Conservation (phyloP, 2,329 filamentous ascomycete genomes). For the Colletotrichum gigasporum region DNA sequence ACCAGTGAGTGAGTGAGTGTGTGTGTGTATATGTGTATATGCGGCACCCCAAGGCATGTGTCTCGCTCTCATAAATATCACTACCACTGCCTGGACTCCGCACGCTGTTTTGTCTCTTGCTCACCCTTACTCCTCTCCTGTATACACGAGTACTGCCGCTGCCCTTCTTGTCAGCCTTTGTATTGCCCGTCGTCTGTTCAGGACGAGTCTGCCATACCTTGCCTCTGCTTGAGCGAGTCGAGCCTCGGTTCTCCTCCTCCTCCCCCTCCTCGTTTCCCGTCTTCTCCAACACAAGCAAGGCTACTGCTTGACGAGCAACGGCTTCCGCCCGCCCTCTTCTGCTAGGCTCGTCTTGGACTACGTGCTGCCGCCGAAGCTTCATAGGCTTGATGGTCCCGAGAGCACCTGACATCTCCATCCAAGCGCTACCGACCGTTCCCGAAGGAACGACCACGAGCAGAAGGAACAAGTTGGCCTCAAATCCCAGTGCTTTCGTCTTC, state of each 20-base stretch:
- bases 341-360: constrained; percentile 12
- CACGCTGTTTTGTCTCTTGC: neutral
- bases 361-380: constrained; percentile 12
- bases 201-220: neutral
- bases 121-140: neutral
- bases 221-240: neutral
- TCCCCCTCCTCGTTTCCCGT: too few relatives aligned
- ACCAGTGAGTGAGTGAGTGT: neutral
- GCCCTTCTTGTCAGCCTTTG: neutral
- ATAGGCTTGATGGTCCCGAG: constrained; percentile 12
- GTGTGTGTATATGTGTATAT: neutral
- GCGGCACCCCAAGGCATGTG: constrained; percentile 8
- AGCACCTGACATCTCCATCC: constrained; percentile 23
- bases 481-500: neutral
- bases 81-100: constrained; percentile 11
- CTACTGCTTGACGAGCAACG: constrained; percentile 15
- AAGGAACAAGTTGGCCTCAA: neutral
- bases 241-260: constrained; percentile 11
- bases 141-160: neutral
- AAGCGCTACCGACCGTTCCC: constrained; percentile 13
- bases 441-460: constrained; percentile 7
- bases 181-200: neutral
- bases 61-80: constrained; percentile 28
- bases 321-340: constrained; percentile 6
- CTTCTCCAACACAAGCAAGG: neutral